These are phyloP conservation scores for Blastosporella zonata DNA, from an alignment of 1,284 basidiomycete genomes.

Conservation along the genomic window DNA sequence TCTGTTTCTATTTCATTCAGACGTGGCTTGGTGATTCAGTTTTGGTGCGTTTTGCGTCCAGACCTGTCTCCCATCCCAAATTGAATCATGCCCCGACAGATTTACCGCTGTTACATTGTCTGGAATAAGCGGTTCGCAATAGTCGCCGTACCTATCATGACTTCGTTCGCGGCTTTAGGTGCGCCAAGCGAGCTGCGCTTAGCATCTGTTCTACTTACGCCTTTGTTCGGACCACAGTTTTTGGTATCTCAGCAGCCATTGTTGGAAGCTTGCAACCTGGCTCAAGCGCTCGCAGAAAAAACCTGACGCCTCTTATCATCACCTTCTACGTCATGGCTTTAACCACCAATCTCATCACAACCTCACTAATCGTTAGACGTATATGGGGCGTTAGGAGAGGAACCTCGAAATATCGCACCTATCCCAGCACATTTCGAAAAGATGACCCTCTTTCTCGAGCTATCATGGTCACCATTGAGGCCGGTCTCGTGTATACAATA, in stretches of 20 bases:
- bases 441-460: slow-evolving; percentile 15
- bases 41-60: slow-evolving; percentile 10
- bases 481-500: slow-evolving; percentile 16
- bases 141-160: slow-evolving; percentile 5
- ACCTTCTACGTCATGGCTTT: slow-evolving; percentile 13
- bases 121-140: slow-evolving; percentile 6
- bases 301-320: slow-evolving; percentile 8
- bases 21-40: slow-evolving; percentile 18
- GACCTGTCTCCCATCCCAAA: background rate
- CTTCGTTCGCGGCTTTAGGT: slow-evolving; percentile 9
- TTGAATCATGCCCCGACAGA: background rate
- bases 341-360: slow-evolving; percentile 14
- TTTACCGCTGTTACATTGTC: slow-evolving; percentile 16
- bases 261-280: background rate
- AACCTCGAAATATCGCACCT: slow-evolving; percentile 5
- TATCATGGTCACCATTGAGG: slow-evolving; percentile 15
- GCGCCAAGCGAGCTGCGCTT: background rate
- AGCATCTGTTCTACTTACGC: background rate
- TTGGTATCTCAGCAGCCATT: slow-evolving; percentile 12
- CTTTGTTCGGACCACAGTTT: background rate
- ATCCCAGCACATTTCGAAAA: background rate
- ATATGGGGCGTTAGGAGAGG: slow-evolving; percentile 15
- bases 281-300: background rate
- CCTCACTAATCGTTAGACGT: slow-evolving; percentile 15
- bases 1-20: slow-evolving; percentile 12